Base-by-base conservation (phyloP, 768 basidiomycete genomes). In the Russula ochroleuca region DNA sequence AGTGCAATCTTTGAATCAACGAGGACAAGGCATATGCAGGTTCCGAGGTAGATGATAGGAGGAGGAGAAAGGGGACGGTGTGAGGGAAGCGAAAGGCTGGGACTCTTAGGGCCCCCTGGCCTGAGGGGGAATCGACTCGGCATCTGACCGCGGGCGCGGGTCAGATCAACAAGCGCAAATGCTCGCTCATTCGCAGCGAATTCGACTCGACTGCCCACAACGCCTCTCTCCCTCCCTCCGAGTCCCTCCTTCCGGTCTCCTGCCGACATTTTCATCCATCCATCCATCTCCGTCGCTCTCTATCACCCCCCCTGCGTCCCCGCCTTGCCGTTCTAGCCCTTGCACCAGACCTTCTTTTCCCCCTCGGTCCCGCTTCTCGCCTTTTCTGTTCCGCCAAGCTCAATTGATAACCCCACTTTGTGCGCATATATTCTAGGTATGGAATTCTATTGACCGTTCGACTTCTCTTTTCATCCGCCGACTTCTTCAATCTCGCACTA, bases 61-160 rank as follows among this genome's bases (percentile, higher is more conserved):
- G 37, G 65, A 62, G 51, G 58, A 59, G 59, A 59, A 58, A 59
- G 54, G 57, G 50, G 58, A 47, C 31, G 23, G 48, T 43, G 59
- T 14, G 54, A 49, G 55, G 66, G 59, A 64, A 60, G 57, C 58
- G 59, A 61, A 51, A 61, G 53, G 63, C 33, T 37, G 49, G 61
- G 52, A 66, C 67, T 68, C 65, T 68, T 67, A 62, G 61, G 65
- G 58, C 11, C 41, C 35, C 38, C 28, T 31, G 48, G 17, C 28
- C 41, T 56, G 9, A 37, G 38, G 37, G 43, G 58, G 37, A 55
- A 40, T 55, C 62, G 58, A 53, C 45, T 58, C 65, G 58, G 61
- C 67, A 60, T 60, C 65, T 62, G 59, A 66, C 64, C 58, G 50
- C 64, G 64, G 63, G 59, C 63, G 59, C 67, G 67, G 67, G 50